Conservation (phyloP, 1,139 yeast genomes). For the Suhomyces choctaworum region DNA sequence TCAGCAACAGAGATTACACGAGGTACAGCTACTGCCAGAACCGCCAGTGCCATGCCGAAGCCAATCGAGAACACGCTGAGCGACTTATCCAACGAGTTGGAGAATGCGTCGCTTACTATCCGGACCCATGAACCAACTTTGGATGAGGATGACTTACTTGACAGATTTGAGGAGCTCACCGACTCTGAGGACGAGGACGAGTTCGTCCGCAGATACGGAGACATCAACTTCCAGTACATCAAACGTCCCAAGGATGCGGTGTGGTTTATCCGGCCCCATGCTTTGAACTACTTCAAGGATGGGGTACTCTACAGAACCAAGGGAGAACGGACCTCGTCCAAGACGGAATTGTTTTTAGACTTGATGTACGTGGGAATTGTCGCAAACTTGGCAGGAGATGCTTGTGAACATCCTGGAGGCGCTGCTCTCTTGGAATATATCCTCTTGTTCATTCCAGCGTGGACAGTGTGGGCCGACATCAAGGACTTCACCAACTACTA, state of each 20-base stretch:
- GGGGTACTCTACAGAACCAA: slow-evolving; percentile 58
- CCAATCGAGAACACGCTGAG: neutral
- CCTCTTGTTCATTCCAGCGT: slow-evolving; percentile 56
- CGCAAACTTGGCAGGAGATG: slow-evolving; percentile 58
- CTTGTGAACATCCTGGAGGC: slow-evolving; percentile 53
- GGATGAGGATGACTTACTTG: neutral
- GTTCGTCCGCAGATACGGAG: slow-evolving; percentile 53
- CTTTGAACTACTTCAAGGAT: slow-evolving; percentile 60
- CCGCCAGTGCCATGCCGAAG: too few relatives aligned
- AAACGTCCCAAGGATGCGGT: slow-evolving; percentile 43
- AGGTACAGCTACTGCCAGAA: too few relatives aligned
- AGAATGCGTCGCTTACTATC: neutral
- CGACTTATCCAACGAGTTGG: neutral
- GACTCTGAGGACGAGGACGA: slow-evolving; percentile 47
- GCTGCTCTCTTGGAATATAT: slow-evolving; percentile 49
- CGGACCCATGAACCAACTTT: neutral
- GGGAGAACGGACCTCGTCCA: slow-evolving; percentile 53
- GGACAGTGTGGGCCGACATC: slow-evolving; percentile 65
- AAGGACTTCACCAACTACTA: slow-evolving; percentile 67
- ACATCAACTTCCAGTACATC: slow-evolving; percentile 49
- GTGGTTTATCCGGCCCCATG: slow-evolving; percentile 58
- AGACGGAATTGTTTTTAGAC: slow-evolving; percentile 61
- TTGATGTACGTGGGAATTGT: slow-evolving; percentile 66
- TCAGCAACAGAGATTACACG: too few relatives aligned
- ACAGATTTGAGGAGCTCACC: slow-evolving; percentile 19